Evolutionary conservation across 2,329 filamentous ascomycete species (phyloP), one percentile per base, ranked within the genome.

Genomic region (Chrysoporthe austroafricana): DNA sequence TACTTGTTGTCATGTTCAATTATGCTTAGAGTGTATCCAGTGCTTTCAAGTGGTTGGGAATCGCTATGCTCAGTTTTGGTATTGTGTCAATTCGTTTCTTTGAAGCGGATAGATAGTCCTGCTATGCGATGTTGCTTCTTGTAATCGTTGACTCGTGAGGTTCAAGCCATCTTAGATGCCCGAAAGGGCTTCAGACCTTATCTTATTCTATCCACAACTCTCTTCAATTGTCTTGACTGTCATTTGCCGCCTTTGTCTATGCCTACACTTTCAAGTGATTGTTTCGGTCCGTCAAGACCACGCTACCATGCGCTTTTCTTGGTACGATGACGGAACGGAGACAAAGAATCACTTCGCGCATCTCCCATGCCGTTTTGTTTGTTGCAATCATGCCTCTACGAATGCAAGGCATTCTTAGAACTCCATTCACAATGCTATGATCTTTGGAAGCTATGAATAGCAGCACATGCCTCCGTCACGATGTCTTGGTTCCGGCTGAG

Each of bases 1-100:
- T 67, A 21, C 32, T 39, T 6, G 59, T 9, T 16, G 60, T 21
- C 57, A 44, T 32, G 34, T 54, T 62, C 18, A 39, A 39, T n/a
- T 16, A 11, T 6, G 14, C 13, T 39, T 1, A 3, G 4, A 8
- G 9, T n/a, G 11, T 26, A 14, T 3, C 9, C 26, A 4, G 7
- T 18, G 11, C 14, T 36, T 32, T 32, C 32, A 21, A 36, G 26
- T 32, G 2, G 50, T 36, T 39, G 26, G 14, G 4, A 7, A 14
- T 6, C n/a, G 4, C 48, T 9, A 3, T 11, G 9, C 18, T 21
- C 44, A 18, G 26, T 54, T 4, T 7, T 7, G 4, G 32, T 36
- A 1, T 39, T 39, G 26, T 36, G 16, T 56, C 26, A 36, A 36
- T 32, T 56, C 14, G 26, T 3, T 16, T n/a, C 16, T 57, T n/a